A percentile compares a stretch with the other conserved stretches of the same genome.
Evolutionary conservation across 1,284 basidiomycete species (phyloP).

Genomic region (Cutaneotrichosporon sp.): DNA sequence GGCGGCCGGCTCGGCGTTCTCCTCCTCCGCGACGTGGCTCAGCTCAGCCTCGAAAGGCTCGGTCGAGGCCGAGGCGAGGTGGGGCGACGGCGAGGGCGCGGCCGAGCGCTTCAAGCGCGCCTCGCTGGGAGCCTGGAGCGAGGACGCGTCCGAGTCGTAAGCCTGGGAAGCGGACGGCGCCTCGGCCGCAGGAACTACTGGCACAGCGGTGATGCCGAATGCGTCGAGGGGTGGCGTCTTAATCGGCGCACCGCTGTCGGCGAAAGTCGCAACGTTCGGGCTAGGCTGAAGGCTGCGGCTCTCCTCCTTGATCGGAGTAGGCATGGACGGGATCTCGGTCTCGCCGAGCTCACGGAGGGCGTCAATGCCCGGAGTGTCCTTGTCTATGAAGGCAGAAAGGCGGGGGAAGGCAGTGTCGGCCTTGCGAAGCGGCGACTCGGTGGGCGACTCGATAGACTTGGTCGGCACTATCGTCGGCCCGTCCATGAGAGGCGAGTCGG

Average conservation of each 20-base stretch:
- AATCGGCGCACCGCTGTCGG: neutral
- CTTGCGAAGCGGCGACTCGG: constrained; percentile 8
- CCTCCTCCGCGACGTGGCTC: constrained; percentile 7
- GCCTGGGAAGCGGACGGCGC: neutral
- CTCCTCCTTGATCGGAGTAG: constrained; percentile 7
- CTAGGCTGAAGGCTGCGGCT: constrained; percentile 7
- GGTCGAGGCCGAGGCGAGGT: neutral
- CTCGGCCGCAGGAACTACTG: neutral
- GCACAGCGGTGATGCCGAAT: neutral
- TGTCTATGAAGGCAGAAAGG: constrained; percentile 9
- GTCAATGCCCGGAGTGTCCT: constrained; percentile 6
- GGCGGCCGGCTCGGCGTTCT: neutral
- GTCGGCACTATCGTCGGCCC: constrained; percentile 3
- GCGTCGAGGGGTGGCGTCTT: constrained; percentile 3
- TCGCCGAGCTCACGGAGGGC: constrained; percentile 2
- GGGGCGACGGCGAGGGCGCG: constrained; percentile 12
- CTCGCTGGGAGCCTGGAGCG: neutral
- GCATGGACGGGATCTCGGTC: neutral
- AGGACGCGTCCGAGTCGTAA: constrained; percentile 5
- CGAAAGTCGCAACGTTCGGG: constrained; percentile 3
- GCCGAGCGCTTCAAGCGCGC: constrained; percentile 9
- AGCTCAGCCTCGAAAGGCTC: constrained; percentile 9
- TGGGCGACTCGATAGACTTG: constrained; percentile 4
- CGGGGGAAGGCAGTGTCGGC: constrained; percentile 14
- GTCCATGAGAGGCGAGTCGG: neutral